phyloP scores from a whole-genome alignment of 1,139 yeast genomes.

The Saccharomyces hybrid region DNA sequence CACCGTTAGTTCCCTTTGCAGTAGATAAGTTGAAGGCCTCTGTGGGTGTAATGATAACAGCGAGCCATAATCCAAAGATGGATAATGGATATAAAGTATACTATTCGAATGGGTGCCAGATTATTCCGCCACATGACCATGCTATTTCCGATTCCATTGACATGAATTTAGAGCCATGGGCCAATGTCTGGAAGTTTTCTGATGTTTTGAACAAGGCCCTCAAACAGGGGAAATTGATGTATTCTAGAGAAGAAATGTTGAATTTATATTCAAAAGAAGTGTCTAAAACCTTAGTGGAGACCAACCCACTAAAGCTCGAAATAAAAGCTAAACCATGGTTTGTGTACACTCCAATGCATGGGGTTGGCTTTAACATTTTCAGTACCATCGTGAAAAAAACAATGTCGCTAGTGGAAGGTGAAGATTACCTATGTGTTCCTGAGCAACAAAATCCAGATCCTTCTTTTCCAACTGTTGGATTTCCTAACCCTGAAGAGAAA shows the following conservation, averaged over 20 bases:
- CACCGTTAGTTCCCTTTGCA: slow-evolving; percentile 89
- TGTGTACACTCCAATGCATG: slow-evolving; percentile 93
- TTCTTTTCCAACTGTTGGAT: slow-evolving; percentile 70
- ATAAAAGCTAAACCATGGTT: slow-evolving; percentile 34
- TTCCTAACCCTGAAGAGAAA: slow-evolving; percentile 93
- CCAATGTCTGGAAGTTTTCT: slow-evolving; percentile 42
- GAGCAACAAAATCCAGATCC: slow-evolving; percentile 78
- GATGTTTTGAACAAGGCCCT: slow-evolving; percentile 30
- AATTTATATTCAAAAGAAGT: slow-evolving; percentile 15
- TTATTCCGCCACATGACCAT: slow-evolving; percentile 82
- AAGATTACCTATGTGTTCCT: slow-evolving; percentile 33
- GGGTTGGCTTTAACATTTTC: slow-evolving; percentile 62
- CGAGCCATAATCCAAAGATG: slow-evolving; percentile 88
- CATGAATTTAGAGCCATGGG: slow-evolving; percentile 56
- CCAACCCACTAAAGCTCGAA: slow-evolving; percentile 21
- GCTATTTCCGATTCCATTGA: slow-evolving; percentile 62
- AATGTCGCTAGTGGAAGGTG: slow-evolving; percentile 26
- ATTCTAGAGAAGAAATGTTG: slow-evolving; percentile 34
- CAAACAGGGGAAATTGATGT: slow-evolving; percentile 17
- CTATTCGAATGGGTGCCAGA: slow-evolving; percentile 90
- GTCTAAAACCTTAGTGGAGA: slow-evolving; percentile 14
- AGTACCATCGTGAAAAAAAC: slow-evolving; percentile 26
- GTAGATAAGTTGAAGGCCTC: slow-evolving; percentile 57
- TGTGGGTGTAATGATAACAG: slow-evolving; percentile 93
- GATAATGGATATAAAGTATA: slow-evolving; percentile 96